A percentile compares a stretch with the other conserved stretches of the same genome.
Evolutionary conservation across 2,329 filamentous ascomycete genomes (phyloP).

Genomic region (Cladophialophora chaetospira): DNA sequence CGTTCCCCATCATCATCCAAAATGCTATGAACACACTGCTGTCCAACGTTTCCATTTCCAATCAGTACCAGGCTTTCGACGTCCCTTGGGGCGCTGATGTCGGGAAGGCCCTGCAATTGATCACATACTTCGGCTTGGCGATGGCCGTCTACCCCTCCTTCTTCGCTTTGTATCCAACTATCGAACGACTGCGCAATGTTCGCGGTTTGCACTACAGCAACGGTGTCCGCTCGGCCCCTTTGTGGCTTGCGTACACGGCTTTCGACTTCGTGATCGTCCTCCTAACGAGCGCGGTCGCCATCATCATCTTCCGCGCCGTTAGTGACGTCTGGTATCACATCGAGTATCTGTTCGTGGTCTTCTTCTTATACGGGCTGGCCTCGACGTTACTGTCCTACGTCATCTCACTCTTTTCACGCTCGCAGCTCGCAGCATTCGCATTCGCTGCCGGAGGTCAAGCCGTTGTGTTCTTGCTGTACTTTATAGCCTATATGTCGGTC

Average conservation of each 20-base stretch:
- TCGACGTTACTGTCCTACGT: conserved; percentile 77
- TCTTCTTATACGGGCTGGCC: conserved; percentile 78
- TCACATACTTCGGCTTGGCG: conserved; percentile 78
- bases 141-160: conserved; percentile 80
- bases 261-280: conserved; percentile 81
- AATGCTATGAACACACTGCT: conserved; percentile 68
- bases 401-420: conserved; percentile 75
- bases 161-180: conserved; percentile 85
- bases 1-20: conserved; percentile 55
- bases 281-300: conserved; percentile 64
- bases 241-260: conserved; percentile 79
- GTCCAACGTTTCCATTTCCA: conserved; percentile 68
- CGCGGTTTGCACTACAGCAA: conserved; percentile 89
- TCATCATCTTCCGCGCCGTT: conserved; percentile 67
- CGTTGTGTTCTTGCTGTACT: conserved; percentile 68
- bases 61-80: conserved; percentile 74
- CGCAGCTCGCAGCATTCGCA: conserved; percentile 81
- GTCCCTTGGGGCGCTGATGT: conserved; percentile 68
- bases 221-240: conserved; percentile 75
- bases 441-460: conserved; percentile 78
- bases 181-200: conserved; percentile 76
- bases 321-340: conserved; percentile 72
- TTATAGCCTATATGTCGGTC: conserved; percentile 70
- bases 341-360: conserved; percentile 78
- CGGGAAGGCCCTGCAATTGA: conserved; percentile 74